Evolutionary conservation across 2,329 filamentous ascomycete genomes (phyloP), one percentile per base, ranked within the genome.

Genomic region (Alternaria novae-zelandiae): DNA sequence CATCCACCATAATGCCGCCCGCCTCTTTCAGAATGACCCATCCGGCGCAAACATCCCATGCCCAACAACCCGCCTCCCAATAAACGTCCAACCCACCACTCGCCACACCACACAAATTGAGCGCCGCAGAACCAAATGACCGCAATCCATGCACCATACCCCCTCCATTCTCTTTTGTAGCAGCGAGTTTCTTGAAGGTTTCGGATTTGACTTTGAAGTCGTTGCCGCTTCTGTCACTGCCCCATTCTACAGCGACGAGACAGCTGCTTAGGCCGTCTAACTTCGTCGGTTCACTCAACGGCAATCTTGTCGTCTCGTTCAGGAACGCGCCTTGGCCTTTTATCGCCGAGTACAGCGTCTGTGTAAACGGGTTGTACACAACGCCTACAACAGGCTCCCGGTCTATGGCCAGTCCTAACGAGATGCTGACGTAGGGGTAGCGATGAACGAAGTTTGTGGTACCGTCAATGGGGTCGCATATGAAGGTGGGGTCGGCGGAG

Each of bases 11-110:
- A 55, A 87, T 82, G 0, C 92, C 92, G 0, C 92, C 92, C 0
- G 91, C 90, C 82, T 95, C 92, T 28, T 83, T 82, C 25, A 95
- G 81, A 64, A 95, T 90, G 61, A 90, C 88, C 92, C 91, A 94
- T 0, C 89, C 92, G 6, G 92, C 92, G 74, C 90, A 92, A 3
- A 95, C 92, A 77, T 95, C 92, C 92, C 92, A 95, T 2, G 91
- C 91, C 87, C 91, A 95, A 79, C 91, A 93, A 0, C 92, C 92
- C 41, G 90, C 91, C 81, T 95, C 92, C 92, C 92, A 95, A 77
- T 93, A 95, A 21, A 88, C 72, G 76, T 95, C 92, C 25, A 93
- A 70, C 77, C 89, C 86, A 0, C 92, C 92, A 10, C 88, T 86
- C 3, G 92, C 92, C 4, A 93, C 89, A 43, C 85, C 86, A 61